These are phyloP conservation scores for Debaryomyces psychrophilus DNA, from an alignment of 1,139 yeast genomes.

Conservation along the genomic window DNA sequence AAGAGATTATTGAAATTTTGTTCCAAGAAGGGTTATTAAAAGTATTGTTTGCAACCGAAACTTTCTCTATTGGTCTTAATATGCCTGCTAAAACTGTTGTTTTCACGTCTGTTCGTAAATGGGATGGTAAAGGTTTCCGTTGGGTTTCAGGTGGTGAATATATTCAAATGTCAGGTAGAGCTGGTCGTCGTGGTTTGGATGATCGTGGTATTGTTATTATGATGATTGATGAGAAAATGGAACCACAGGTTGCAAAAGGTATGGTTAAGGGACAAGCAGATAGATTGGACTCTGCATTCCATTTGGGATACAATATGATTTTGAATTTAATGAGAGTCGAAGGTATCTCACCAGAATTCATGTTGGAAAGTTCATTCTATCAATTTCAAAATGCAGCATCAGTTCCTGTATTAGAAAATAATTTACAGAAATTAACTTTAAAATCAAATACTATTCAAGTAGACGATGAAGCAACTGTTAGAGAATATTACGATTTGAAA, in stretches of 20 bases:
- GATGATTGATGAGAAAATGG: constrained; percentile 99
- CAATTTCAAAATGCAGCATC: constrained; percentile 94
- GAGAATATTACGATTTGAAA: constrained; percentile 80
- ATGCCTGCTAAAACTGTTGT: constrained; percentile 99
- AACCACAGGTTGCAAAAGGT: constrained; percentile 97
- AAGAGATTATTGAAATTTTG: constrained; percentile 93
- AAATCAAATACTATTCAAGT: constrained; percentile 54
- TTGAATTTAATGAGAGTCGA: constrained; percentile 94
- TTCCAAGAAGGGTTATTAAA: constrained; percentile 96
- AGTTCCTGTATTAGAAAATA: constrained; percentile 79
- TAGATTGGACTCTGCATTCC: constrained; percentile 94
- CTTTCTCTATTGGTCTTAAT: constrained; percentile 96
- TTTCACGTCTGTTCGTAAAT: constrained; percentile 94
- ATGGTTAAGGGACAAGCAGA: constrained; percentile 99
- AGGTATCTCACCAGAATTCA: constrained; percentile 96
- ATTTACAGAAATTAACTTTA: constrained; percentile 55
- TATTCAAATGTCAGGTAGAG: constrained; percentile 99
- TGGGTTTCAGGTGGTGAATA: constrained; percentile 99
- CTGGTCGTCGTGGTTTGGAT: constrained; percentile 99
- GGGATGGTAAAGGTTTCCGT: constrained; percentile 97
- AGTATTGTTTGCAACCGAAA: constrained; percentile 95
- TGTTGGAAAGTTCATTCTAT: constrained; percentile 91
- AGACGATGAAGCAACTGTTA: constrained; percentile 73
- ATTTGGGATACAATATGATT: constrained; percentile 95
- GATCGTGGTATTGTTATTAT: constrained; percentile 98